These are phyloP conservation scores for Naganishia sp. DNA, from an alignment of 1,284 basidiomycete species.

Conservation along the genomic window DNA sequence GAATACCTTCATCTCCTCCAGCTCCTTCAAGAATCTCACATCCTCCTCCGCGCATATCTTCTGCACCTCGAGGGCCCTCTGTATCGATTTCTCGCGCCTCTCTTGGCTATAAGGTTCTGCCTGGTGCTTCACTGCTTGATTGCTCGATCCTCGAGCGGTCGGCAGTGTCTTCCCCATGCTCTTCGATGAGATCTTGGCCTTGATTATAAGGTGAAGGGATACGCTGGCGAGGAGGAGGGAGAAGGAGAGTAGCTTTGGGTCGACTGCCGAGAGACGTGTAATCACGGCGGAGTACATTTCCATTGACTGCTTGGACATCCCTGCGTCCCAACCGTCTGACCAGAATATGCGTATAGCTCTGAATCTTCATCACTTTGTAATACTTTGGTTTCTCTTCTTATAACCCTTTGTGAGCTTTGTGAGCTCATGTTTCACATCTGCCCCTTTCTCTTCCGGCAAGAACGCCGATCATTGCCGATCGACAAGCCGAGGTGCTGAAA, in stretches of 20 bases:
- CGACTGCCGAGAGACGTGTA: not conserved
- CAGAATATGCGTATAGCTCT: too few relatives aligned
- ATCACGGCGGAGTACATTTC: too few relatives aligned
- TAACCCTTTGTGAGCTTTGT: constrained; percentile 1
- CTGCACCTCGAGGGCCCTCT: constrained; percentile 4
- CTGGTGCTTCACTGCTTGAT: not conserved
- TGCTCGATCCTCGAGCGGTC: not conserved
- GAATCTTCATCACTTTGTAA: too few relatives aligned
- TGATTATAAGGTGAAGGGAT: constrained; percentile 8
- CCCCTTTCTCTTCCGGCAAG: not conserved
- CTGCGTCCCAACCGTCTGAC: too few relatives aligned
- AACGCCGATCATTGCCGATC: constrained; percentile 29
- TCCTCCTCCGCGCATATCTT: not conserved
- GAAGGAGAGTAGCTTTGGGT: constrained; percentile 20
- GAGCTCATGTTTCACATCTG: not conserved
- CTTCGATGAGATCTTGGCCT: not conserved
- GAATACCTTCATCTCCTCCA: not conserved
- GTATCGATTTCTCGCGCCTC: not conserved
- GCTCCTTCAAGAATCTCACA: not conserved
- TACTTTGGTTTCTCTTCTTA: not conserved
- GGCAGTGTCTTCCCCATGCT: not conserved
- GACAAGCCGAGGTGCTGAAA: constrained; percentile 9
- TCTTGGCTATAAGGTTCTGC: not conserved
- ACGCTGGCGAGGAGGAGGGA: constrained; percentile 1
- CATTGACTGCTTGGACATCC: not conserved